phyloP scores from a whole-genome alignment of 257 asterid genomes.

The Solanum stenotomum region DNA sequence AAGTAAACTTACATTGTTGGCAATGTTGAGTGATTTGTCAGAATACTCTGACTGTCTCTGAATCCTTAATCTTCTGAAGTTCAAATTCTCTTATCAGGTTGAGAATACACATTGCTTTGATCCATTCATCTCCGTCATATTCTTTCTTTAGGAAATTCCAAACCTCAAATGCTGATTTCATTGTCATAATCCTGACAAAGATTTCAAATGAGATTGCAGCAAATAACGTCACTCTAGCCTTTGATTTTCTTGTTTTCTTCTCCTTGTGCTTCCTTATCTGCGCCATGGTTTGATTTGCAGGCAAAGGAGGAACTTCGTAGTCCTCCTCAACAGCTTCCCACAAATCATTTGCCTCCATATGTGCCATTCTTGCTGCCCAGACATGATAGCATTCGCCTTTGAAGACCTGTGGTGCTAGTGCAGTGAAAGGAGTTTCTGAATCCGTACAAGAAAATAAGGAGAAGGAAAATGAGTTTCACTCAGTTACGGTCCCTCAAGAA shows the following conservation, averaged over 20 bases:
- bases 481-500: background rate
- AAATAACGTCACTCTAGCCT: background rate
- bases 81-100: background rate
- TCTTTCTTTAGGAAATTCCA: background rate
- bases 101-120: background rate
- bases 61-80: background rate
- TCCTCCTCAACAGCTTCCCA: background rate
- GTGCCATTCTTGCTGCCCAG: background rate
- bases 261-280: background rate
- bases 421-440: background rate
- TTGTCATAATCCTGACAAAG: background rate
- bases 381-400: background rate
- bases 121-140: background rate
- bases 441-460: background rate
- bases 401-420: background rate
- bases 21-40: background rate
- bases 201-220: background rate
- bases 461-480: background rate
- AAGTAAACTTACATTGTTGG: background rate
- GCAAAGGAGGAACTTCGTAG: background rate
- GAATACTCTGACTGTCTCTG: background rate
- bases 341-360: background rate
- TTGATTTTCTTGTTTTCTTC: background rate
- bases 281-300: background rate
- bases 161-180: background rate